Base-by-base conservation (phyloP, 108 stramenopile genomes). In the Fistulifera pelliculosa region DNA sequence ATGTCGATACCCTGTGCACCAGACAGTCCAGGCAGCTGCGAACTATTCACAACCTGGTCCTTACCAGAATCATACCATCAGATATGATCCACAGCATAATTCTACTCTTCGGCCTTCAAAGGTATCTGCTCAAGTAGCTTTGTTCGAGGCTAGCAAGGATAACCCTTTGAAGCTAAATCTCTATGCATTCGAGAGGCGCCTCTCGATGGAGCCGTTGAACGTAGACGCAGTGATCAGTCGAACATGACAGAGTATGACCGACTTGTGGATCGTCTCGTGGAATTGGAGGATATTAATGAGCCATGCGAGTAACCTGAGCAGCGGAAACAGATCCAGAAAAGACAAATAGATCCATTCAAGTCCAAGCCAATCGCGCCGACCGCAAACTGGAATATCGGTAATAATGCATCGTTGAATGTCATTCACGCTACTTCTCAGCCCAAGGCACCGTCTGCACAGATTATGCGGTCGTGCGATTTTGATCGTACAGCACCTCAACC, bases 401-500 rank as follows among this genome's bases (percentile, higher is more conserved):
- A 12, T 10, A 47, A 49, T 15, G 23, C 54, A 18, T 15, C 60
- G 3, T 35, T 61, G 44, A 23, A 15, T 8, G 54, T 42, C 19
- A 56, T 62, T 41, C 38, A 62, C 38, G 28, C 31, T n/a, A 10
- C 57, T 27, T 45, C 44, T 52, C 23, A 16, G n/a, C 24, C 5
- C 43, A 7, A 55, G 42, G 21, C 47, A 17, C 66, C 66, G 6
- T 1, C 52, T 0, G 40, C 52, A 43, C 54, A 68, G 39, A 47
- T 61, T 1, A 68, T 68, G 66, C 16, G 47, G 19, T 47, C 52
- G 13, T 48, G 54, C 55, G 60, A 57, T 22, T 60, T 67, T 49
- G 38, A 67, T 52, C 52, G 48, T 10, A 23, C 21, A 42, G 54
- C 60, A 12, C 35, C 38, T 6, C 58, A 62, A 25, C 52, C 58